phyloP scores from a whole-genome alignment of 305 asterid species.

The Fraxinus greggii region DNA sequence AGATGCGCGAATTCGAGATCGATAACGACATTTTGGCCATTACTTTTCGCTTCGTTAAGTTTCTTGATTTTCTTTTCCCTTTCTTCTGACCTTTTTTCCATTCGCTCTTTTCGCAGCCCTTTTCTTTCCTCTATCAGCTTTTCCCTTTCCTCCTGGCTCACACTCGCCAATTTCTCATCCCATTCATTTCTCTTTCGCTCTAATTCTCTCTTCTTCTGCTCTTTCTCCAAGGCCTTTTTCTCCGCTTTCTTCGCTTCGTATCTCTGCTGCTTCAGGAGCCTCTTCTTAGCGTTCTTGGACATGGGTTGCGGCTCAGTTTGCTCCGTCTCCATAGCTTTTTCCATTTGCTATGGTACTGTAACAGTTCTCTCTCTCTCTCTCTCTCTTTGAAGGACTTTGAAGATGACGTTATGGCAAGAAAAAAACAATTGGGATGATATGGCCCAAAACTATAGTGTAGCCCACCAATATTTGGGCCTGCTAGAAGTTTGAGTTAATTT shows the following conservation, averaged over 20 bases:
- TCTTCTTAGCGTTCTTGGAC: slow-evolving; percentile 79
- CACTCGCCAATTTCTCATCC: slow-evolving; percentile 57
- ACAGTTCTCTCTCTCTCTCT: not conserved
- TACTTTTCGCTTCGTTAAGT: slow-evolving; percentile 49
- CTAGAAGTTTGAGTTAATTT: not conserved
- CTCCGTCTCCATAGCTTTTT: slow-evolving; percentile 28
- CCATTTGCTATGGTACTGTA: slow-evolving; percentile 9
- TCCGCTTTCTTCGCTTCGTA: slow-evolving; percentile 80
- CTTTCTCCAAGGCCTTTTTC: slow-evolving; percentile 70
- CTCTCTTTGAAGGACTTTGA: not conserved
- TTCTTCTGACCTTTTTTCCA: slow-evolving; percentile 63
- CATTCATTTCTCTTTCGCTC: slow-evolving; percentile 84
- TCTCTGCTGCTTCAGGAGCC: slow-evolving; percentile 68
- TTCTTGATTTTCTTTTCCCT: slow-evolving; percentile 66
- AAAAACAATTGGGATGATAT: not conserved
- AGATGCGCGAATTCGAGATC: slow-evolving; percentile 82
- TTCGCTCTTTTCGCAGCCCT: slow-evolving; percentile 61
- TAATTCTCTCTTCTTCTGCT: slow-evolving; percentile 62
- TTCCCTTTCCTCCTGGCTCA: slow-evolving; percentile 60
- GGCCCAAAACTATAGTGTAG: not conserved
- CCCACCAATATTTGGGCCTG: not conserved
- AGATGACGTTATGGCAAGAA: not conserved
- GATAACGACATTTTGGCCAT: slow-evolving; percentile 72
- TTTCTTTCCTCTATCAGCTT: slow-evolving; percentile 52
- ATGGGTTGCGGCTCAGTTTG: slow-evolving; percentile 40